Evolutionary conservation across 208 protist species (phyloP).

Genomic region (Leishmania major): DNA sequence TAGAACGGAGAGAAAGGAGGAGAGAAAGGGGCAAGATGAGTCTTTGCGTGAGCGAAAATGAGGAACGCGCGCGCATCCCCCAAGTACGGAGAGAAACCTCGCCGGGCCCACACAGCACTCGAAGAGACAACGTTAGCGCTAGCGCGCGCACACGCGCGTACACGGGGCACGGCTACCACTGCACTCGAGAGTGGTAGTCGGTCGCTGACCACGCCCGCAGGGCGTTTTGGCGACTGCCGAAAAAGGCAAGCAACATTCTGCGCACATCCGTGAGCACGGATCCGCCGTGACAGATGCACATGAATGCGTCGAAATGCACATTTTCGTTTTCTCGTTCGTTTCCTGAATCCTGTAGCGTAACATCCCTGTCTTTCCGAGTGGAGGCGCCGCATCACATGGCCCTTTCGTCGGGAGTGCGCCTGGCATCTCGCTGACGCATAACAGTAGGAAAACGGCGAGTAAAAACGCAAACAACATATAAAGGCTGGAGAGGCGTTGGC

Average conservation of each 20-base stretch:
- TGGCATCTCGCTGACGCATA: not conserved
- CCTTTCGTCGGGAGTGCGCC: not conserved
- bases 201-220: not conserved
- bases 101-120: not conserved
- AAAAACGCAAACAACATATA: not conserved
- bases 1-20: not conserved
- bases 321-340: not conserved
- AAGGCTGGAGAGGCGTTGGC: not conserved
- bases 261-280: not conserved
- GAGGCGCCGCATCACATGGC: not conserved
- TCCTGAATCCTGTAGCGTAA: not conserved
- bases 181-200: not conserved
- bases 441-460: slow-evolving; percentile 7
- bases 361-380: not conserved
- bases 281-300: not conserved
- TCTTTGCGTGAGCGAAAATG: not conserved
- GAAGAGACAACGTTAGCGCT: not conserved
- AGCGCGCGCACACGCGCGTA: not conserved
- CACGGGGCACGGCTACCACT: not conserved
- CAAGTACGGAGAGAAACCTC: not conserved
- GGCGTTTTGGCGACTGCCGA: not conserved
- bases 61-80: not conserved
- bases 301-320: not conserved
- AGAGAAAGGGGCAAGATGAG: not conserved
- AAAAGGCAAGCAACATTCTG: not conserved